Base-by-base conservation (phyloP, 306 rosid species). In the Cucumis melo region DNA sequence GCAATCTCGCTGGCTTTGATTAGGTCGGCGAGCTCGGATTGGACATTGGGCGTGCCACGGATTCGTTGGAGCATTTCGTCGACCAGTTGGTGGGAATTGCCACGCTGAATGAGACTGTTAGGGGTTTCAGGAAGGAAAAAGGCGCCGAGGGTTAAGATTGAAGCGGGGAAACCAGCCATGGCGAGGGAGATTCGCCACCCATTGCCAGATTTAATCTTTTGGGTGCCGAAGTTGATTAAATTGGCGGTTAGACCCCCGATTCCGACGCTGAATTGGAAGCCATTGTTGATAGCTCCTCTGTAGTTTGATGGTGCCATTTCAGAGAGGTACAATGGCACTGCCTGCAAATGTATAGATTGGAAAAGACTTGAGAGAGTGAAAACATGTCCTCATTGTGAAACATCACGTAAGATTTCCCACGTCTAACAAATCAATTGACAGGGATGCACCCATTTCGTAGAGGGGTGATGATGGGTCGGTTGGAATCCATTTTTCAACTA, bases 101-200 rank as follows among this genome's bases (percentile, higher is more conserved):
- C 74, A 53, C 72, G 60, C 23, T 85, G 83, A 21, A 86, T 74
- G 61, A 86, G 56, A 78, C 86, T 85, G 77, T 82, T 92, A 77
- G 97, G 97, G 17, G 96, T 92, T 79, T 92, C 96, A 5, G 97
- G 93, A 27, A 92, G 91, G 87, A 90, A 90, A 41, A 92, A 23
- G 44, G 97, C 87, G 1, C 97, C 97, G 1, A 89, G 24, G 41
- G 94, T 89, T 61, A 91, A 80, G 63, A 88, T 17, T 79, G 85
- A 51, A 54, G 94, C 94, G 23, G 94, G 94, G 51, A 91, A 77
- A 10, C 89, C 92, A 2, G 97, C 94, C 86, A 91, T n/a, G 80
- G 88, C 87, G 48, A 91, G 81, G 41, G 97, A 91, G 60, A 89
- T 56, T 17, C 92, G 86, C 97, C 97, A 91, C 27, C 97, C 93